These are phyloP conservation scores for Carex scoparia DNA, from an alignment of 176 grass and related monocot genomes.

Conservation along the genomic window DNA sequence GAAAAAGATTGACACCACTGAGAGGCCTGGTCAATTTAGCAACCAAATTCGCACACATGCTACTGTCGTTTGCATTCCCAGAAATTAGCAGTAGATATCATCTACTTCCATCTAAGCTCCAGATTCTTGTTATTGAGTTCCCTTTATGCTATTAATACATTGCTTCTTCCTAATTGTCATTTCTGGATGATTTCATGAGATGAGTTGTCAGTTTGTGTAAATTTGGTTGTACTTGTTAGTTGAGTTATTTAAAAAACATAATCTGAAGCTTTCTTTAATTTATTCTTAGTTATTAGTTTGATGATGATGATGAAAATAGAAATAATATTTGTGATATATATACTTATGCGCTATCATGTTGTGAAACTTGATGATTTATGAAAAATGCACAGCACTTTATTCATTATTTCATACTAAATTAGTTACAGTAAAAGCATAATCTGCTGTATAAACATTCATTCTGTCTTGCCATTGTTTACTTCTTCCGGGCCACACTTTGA, in stretches of 20 bases:
- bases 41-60: conserved; percentile 87
- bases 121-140: neutral
- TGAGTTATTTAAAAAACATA: neutral
- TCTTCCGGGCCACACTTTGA: neutral
- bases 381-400: neutral
- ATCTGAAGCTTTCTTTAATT: neutral
- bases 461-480: neutral
- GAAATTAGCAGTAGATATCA: conserved; percentile 2
- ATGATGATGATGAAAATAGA: neutral
- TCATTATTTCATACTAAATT: conserved; percentile 3
- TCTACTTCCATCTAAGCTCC: neutral
- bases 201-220: neutral
- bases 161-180: neutral
- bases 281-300: neutral
- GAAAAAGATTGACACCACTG: conserved; percentile 63
- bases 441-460: neutral
- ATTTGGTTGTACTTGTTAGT: conserved; percentile 1
- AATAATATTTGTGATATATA: neutral
- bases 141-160: neutral
- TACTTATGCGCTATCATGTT: neutral
- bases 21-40: conserved; percentile 97
- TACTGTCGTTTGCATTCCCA: conserved; percentile 80
- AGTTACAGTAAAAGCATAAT: neutral
- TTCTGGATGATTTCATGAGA: neutral
- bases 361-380: neutral